Conservation (phyloP, 192 early-diverging fungal species). For the Backusella morwellensis region DNA sequence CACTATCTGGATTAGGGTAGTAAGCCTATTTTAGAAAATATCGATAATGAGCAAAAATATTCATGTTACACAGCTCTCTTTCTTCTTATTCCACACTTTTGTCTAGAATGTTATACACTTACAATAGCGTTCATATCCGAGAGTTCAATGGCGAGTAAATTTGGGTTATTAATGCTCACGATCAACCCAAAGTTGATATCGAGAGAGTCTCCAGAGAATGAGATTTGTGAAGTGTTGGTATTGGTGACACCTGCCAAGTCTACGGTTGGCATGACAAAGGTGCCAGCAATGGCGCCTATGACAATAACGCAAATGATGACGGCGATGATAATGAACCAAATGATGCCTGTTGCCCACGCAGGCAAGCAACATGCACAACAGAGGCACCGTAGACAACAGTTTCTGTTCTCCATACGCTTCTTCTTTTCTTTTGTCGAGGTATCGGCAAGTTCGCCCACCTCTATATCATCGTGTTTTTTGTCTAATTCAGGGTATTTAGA, state of each 20-base stretch:
- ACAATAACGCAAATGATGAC: conserved; percentile 35
- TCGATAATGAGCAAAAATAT: background rate
- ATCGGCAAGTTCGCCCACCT: background rate
- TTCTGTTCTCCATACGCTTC: conserved; percentile 10
- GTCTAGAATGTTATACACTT: conserved; percentile 19
- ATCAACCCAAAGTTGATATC: conserved; percentile 22
- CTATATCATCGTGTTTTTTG: background rate
- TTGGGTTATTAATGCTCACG: conserved; percentile 41
- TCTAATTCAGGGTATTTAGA: background rate
- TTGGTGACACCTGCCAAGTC: background rate
- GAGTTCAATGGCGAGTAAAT: conserved; percentile 35
- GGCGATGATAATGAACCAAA: conserved; percentile 23
- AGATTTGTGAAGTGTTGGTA: background rate
- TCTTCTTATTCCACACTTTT: background rate
- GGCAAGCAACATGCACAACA: conserved; percentile 33
- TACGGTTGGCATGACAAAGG: conserved; percentile 35
- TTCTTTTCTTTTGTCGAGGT: background rate
- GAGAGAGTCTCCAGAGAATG: background rate
- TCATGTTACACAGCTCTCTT: background rate
- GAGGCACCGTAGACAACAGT: conserved; percentile 5
- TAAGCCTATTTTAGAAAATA: conserved; percentile 38
- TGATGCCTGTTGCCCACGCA: conserved; percentile 12
- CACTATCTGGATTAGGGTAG: conserved; percentile 36
- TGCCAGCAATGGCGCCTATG: conserved; percentile 29
- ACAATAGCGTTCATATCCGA: conserved; percentile 41